Evolutionary conservation across 73 alveolate species (phyloP), one percentile per base, ranked within the genome.

Genomic region (Effrenium voratum): DNA sequence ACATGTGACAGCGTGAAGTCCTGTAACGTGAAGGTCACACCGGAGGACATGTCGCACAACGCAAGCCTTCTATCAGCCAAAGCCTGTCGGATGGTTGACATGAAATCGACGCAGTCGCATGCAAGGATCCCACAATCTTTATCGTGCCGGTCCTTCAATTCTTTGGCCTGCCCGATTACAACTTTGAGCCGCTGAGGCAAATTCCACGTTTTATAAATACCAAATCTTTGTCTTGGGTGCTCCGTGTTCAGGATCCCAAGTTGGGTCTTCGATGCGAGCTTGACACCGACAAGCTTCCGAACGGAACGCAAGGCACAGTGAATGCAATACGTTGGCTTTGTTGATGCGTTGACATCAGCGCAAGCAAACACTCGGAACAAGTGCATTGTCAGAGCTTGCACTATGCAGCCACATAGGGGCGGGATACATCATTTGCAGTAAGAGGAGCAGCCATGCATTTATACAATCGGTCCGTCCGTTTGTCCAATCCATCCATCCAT

Each of bases 21-120:
- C n/a, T 12, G 63, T 19, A 52, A 19, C 84, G 4, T 55, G n/a
- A 43, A 36, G 98, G 91, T 91, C 80, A 43, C 98, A 24, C 90
- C 98, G 22, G 91, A 91, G 59, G 98, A 91, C 46, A 91, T 91
- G 98, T 49, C 87, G 60, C 98, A 91, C 98, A 91, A 91, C n/a
- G 90, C 98, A 60, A 91, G 98, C 36, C 46, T 91, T 60, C 66
- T 91, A 32, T 36, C 98, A 32, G 84, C 93, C 75, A 59, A 2
- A 32, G 70, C 57, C 93, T 83, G 36, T 12, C 8, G 19, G 63
- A 52, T 8, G 26, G 8, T 52, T 52, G 63, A 80, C 22, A 15
- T 4, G 34, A 5, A 6, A 16, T 52, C 59, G 26, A 52, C 50
- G 77, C 93, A 50, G 76, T 5, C 32, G 38, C 32, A 19, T 13